Conservation (phyloP, 2,329 filamentous ascomycete genomes). For the Cercospora sojina region DNA sequence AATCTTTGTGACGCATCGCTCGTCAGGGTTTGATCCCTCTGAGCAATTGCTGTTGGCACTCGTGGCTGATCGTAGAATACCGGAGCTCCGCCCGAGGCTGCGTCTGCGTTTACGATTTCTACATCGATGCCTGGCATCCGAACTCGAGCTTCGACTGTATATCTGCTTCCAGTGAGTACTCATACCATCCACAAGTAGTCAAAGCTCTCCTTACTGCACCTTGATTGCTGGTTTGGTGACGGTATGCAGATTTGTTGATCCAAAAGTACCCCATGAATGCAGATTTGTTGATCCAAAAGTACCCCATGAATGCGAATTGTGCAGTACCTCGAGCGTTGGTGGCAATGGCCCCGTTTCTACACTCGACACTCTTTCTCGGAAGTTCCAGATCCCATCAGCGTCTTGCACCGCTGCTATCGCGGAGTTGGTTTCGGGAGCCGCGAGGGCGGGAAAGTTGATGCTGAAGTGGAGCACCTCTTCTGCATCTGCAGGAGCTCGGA, state of each 20-base stretch:
- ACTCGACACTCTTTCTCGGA: constrained; percentile 2
- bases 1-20: constrained; percentile 12
- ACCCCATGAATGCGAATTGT: not conserved
- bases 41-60: constrained; percentile 15
- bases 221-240: not conserved
- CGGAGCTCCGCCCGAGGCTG: not conserved
- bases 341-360: constrained; percentile 13
- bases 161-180: not conserved
- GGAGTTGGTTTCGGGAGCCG: constrained; percentile 9
- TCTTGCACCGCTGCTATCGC: constrained; percentile 12
- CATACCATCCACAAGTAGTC: too few relatives aligned
- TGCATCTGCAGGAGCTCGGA: constrained; percentile 15
- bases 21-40: constrained; percentile 2
- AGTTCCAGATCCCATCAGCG: constrained; percentile 16
- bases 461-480: constrained; percentile 18
- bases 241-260: constrained; percentile 6
- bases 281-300: constrained; percentile 1
- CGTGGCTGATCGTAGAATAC: constrained; percentile 22
- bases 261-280: not conserved
- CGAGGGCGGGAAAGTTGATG: constrained; percentile 15
- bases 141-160: constrained; percentile 9
- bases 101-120: constrained; percentile 9
- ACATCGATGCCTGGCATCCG: constrained; percentile 23
- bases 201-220: not conserved
- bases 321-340: constrained; percentile 9